phyloP scores from a whole-genome alignment of 768 basidiomycete species.

The Hypholoma sublateritium region DNA sequence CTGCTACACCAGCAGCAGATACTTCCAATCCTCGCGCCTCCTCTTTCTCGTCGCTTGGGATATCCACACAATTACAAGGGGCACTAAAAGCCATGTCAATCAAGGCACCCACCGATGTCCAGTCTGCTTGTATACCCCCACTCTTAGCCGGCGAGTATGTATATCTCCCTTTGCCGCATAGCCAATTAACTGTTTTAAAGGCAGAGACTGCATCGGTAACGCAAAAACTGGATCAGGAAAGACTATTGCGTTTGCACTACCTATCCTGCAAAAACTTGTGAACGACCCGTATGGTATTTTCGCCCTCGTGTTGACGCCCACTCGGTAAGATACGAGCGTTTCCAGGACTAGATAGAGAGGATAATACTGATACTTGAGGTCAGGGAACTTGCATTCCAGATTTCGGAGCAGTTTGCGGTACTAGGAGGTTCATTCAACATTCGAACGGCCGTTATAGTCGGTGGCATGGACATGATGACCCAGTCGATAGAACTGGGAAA shows the following conservation, averaged over 20 bases:
- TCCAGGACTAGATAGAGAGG: not conserved
- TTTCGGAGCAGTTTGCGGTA: slow-evolving; percentile 93
- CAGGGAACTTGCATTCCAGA: slow-evolving; percentile 97
- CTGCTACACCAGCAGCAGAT: not conserved
- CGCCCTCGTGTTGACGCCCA: slow-evolving; percentile 91
- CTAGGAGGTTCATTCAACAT: slow-evolving; percentile 81
- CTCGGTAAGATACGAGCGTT: slow-evolving; percentile 56
- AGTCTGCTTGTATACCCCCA: slow-evolving; percentile 86
- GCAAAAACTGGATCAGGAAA: slow-evolving; percentile 98
- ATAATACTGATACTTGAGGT: not conserved
- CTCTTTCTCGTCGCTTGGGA: slow-evolving; percentile 58
- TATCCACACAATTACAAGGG: slow-evolving; percentile 56
- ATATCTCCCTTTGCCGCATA: not conserved
- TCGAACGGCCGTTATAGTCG: slow-evolving; percentile 87
- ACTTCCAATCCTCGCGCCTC: slow-evolving; percentile 7
- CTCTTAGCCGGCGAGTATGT: slow-evolving; percentile 67
- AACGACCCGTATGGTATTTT: slow-evolving; percentile 94
- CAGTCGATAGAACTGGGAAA: slow-evolving; percentile 86
- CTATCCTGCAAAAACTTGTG: slow-evolving; percentile 87
- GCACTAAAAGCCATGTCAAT: slow-evolving; percentile 86
- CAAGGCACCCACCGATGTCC: slow-evolving; percentile 79
- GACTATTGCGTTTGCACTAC: slow-evolving; percentile 95
- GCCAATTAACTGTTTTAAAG: slow-evolving; percentile 34
- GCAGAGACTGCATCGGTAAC: slow-evolving; percentile 95
- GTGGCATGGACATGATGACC: slow-evolving; percentile 97